Percentiles rank a stretch among this genome's conserved stretches.
These are phyloP conservation scores for Alternaria longipes DNA, from an alignment of 2,329 filamentous ascomycete genomes.

Conservation along the genomic window DNA sequence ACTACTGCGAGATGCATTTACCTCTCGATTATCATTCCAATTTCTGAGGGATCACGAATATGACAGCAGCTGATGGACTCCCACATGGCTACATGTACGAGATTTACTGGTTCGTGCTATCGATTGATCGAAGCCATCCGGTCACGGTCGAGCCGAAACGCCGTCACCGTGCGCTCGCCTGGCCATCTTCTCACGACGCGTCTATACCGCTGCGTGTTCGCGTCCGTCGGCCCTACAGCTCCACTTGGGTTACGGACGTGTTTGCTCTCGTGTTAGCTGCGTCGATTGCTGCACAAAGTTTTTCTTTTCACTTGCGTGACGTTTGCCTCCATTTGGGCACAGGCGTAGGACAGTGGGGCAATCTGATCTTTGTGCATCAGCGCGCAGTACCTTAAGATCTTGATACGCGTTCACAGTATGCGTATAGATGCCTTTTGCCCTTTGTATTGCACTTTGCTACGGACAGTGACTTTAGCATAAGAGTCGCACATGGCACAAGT, in stretches of 20 bases:
- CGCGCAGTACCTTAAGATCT: neutral
- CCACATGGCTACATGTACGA: neutral
- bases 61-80: neutral
- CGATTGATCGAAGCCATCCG: conserved; percentile 16
- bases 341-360: conserved; percentile 11
- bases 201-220: conserved; percentile 40
- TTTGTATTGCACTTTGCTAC: neutral
- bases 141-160: conserved; percentile 27
- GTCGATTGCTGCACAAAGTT: conserved; percentile 36
- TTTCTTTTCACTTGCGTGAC: conserved; percentile 42
- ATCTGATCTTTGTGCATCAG: neutral
- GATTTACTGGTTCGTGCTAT: conserved; percentile 1
- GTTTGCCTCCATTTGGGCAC: conserved; percentile 20
- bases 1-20: neutral
- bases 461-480: neutral
- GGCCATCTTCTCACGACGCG: conserved; percentile 41
- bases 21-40: neutral
- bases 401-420: neutral
- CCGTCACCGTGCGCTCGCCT: conserved; percentile 34
- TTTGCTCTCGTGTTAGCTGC: conserved; percentile 23
- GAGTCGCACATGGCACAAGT: conserved; percentile 16
- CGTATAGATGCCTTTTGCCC: neutral
- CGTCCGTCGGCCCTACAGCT: conserved; percentile 29
- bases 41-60: neutral
- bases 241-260: conserved; percentile 28